These are phyloP conservation scores for Metschnikowia similis DNA, from an alignment of 805 yeast genomes.

Conservation along the genomic window DNA sequence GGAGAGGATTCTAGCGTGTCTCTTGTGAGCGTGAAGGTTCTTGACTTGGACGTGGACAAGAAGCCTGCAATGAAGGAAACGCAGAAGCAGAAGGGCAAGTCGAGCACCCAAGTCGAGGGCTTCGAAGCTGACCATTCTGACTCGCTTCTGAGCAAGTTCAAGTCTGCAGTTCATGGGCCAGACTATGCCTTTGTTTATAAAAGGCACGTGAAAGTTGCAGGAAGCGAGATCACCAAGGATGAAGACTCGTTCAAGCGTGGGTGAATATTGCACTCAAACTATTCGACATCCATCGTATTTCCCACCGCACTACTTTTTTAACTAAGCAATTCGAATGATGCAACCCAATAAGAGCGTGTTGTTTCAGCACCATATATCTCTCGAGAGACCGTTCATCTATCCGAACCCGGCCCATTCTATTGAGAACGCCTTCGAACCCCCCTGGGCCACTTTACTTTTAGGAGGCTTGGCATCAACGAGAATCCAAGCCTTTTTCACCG, in stretches of 20 bases:
- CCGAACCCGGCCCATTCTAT: slow-evolving; percentile 98
- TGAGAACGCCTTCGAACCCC: slow-evolving; percentile 48
- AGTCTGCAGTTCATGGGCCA: slow-evolving; percentile 17
- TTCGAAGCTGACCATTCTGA: slow-evolving; percentile 47
- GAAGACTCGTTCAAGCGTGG: slow-evolving; percentile 1
- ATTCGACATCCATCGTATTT: no score
- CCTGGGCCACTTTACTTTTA: slow-evolving; percentile 11
- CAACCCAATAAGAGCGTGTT: no score
- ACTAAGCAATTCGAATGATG: no score
- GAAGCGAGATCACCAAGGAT: slow-evolving; percentile 25
- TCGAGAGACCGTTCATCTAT: not conserved
- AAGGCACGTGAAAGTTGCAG: slow-evolving; percentile 31
- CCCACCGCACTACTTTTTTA: no score
- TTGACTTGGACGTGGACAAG: slow-evolving; percentile 17
- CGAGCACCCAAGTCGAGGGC: slow-evolving; percentile 40
- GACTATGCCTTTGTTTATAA: slow-evolving; percentile 17
- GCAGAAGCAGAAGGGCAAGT: slow-evolving; percentile 42
- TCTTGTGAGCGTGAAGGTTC: slow-evolving; percentile 19
- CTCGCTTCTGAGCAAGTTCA: slow-evolving; percentile 28
- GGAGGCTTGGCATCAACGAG: slow-evolving; percentile 34
- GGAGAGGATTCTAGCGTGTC: slow-evolving; percentile 26
- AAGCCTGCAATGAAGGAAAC: slow-evolving; percentile 19
- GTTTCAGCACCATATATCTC: no score
- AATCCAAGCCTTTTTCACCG: slow-evolving; percentile 84
- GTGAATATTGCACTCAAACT: not conserved